Evolutionary conservation across 1,284 basidiomycete species (phyloP).

Genomic region (Microbotryum scabiosae): DNA sequence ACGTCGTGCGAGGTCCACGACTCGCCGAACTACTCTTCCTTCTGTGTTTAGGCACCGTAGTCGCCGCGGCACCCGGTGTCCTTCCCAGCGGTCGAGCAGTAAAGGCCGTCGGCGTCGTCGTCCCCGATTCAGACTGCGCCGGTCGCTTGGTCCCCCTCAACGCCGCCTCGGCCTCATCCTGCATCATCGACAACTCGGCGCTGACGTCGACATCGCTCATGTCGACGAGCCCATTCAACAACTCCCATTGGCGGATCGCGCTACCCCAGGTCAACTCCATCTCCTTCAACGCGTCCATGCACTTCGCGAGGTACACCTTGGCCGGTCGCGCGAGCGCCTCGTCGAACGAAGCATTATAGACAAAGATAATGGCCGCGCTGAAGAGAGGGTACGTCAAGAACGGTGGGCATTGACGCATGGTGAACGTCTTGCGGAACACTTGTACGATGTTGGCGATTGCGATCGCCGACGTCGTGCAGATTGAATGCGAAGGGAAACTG

Average conservation of each 20-base stretch:
- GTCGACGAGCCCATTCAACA: slow-evolving; percentile 51
- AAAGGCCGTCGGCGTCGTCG: slow-evolving; percentile 18
- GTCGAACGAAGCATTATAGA: slow-evolving; percentile 37
- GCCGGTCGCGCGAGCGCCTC: slow-evolving; percentile 33
- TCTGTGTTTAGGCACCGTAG: slow-evolving; percentile 1
- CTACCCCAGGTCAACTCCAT: slow-evolving; percentile 70
- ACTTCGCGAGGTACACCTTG: slow-evolving; percentile 53
- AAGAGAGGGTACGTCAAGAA: slow-evolving; percentile 76
- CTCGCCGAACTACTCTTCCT: slow-evolving; percentile 3
- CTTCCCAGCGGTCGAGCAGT: slow-evolving; percentile 8
- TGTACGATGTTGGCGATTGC: slow-evolving; percentile 65
- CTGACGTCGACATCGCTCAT: slow-evolving; percentile 26
- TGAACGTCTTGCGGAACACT: slow-evolving; percentile 40
- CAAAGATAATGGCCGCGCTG: slow-evolving; percentile 72
- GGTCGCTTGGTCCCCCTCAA: slow-evolving; percentile 21
- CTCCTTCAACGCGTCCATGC: slow-evolving; percentile 57
- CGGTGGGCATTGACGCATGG: slow-evolving; percentile 56
- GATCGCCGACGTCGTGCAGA: slow-evolving; percentile 64
- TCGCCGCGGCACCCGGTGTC: background rate
- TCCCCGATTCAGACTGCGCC: slow-evolving; percentile 10
- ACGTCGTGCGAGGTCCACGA: background rate
- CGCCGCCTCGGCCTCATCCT: background rate
- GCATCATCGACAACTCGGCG: slow-evolving; percentile 16
- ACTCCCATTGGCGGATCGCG: slow-evolving; percentile 61
- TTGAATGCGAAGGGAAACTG: slow-evolving; percentile 47